Base-by-base conservation (phyloP, 2,329 filamentous ascomycete genomes). In the Colletotrichum graminicola region DNA sequence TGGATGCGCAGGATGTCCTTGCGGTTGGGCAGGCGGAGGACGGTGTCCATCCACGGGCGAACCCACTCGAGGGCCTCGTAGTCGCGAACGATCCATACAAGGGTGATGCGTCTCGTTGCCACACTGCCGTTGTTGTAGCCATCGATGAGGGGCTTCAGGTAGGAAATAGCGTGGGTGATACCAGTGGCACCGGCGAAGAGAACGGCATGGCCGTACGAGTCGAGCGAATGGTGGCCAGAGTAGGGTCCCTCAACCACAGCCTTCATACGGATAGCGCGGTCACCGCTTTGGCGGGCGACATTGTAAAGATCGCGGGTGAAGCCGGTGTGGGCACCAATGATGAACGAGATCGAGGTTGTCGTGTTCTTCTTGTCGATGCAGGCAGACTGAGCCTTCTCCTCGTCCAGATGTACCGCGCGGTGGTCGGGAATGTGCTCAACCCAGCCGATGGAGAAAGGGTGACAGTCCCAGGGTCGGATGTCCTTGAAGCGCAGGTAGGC, bases 131-230 rank as follows among this genome's bases (percentile, higher is more conserved):
- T 84, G 65, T 90, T 89, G 80, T 88, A 92, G 5, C 92, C 92
- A 65, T 90, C 83, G 70, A 95, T 87, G 5, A 95, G 85, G 62
- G 96, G 92, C 66, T 91, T 91, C 11, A 98, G 88, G 80, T 97
- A 97, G 43, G 94, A 93, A 39, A 98, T 89, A 79, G 97, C 94
- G 80, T 98, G 95, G 1, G 95, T 97, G 82, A 99, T 98, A 73
- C 96, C 96, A 6, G 96, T 94, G 68, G 95, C 94, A 67, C 94
- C 95, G 16, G 95, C 95, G 78, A 98, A 94, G 67, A 99, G 91
- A 74, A 99, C 89, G 55, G 92, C 91, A 54, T 97, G 96, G 49
- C 96, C 95, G 81, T 98, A 98, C 10, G 95, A 98, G 81, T 94
- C 91, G 74, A 98, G 91, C 72, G 90, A 91, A 81, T 97, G 92